phyloP scores from a whole-genome alignment of 2,329 filamentous ascomycete genomes.

The Fusarium haematococcum region DNA sequence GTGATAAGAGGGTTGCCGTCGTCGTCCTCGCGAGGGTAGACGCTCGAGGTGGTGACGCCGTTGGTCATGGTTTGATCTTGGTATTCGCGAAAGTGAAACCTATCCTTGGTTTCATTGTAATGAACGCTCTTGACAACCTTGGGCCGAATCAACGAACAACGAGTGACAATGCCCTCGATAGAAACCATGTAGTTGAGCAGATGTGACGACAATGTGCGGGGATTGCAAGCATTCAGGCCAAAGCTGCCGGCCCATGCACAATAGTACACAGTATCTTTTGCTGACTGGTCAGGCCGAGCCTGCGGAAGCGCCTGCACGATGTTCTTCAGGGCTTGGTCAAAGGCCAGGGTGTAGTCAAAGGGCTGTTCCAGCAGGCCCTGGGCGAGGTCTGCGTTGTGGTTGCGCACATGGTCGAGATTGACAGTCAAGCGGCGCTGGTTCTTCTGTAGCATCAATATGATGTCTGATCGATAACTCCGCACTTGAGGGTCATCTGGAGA shows the following conservation, averaged over 20 bases:
- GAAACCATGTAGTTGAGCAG: slow-evolving; percentile 98
- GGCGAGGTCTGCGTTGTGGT: slow-evolving; percentile 86
- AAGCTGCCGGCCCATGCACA: slow-evolving; percentile 98
- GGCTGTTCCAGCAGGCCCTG: slow-evolving; percentile 82
- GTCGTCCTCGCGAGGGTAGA: slow-evolving; percentile 94
- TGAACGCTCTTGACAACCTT: slow-evolving; percentile 99
- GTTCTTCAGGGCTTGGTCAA: slow-evolving; percentile 90
- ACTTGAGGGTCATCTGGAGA: slow-evolving; percentile 63
- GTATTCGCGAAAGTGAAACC: slow-evolving; percentile 91
- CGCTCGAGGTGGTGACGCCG: slow-evolving; percentile 87
- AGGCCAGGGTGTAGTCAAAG: slow-evolving; percentile 89
- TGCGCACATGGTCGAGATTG: slow-evolving; percentile 89
- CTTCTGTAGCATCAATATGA: slow-evolving; percentile 80
- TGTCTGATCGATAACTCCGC: slow-evolving; percentile 88
- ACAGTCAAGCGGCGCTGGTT: slow-evolving; percentile 74
- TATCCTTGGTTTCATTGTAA: slow-evolving; percentile 88
- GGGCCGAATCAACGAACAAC: slow-evolving; percentile 92
- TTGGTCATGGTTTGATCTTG: slow-evolving; percentile 98
- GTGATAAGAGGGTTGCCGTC: slow-evolving; percentile 92
- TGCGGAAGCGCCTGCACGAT: slow-evolving; percentile 85
- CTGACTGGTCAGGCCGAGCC: slow-evolving; percentile 79
- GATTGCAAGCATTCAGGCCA: slow-evolving; percentile 94
- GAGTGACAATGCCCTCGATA: slow-evolving; percentile 96
- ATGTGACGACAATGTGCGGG: slow-evolving; percentile 87
- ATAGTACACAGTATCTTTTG: slow-evolving; percentile 88